Base-by-base conservation (phyloP, 2,329 filamentous ascomycete species). In the Cordyceps sp. region DNA sequence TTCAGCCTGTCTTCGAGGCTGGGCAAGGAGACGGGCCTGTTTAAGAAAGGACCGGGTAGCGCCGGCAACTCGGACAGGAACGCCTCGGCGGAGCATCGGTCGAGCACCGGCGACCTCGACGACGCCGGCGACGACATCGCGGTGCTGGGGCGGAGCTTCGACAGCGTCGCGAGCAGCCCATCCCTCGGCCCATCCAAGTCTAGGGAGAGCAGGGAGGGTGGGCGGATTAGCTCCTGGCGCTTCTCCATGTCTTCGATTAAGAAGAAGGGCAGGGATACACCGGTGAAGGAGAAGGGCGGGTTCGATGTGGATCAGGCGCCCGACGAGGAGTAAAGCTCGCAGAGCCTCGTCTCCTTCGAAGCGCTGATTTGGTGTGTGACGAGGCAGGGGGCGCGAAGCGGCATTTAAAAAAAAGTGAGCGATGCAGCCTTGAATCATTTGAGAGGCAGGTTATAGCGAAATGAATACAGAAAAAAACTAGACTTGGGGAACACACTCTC, bases 201-300 rank as follows among this genome's bases (percentile, higher is more conserved):
- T 18, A 60, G 52, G 37, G 56, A 61, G 27, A 50, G 49, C 5
- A 63, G 59, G 40, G 63, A 64, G 31, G 53, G 62, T 32, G 61
- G 68, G 7, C 24, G 35, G 43, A 62, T 66, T 36, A 59, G 57
- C 10, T 56, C 56, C 26, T 69, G 66, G 61, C 60, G 66, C 41
- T 70, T 70, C 46, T 62, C 66, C 27, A 69, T 69, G 46, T 70
- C 70, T 45, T 62, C 66, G 22, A 69, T 69, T 44, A 72, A 69
- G 53, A 73, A 72, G 56, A 71, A 68, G 49, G 64, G 60, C 39
- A 68, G 62, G 41, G 65, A 69, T 28, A 36, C 42, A n/a, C 33
- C 40, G 8, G 29, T 36, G n/a, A 56, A 45, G 41, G 54, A 57
- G 35, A 69, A 65, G 53, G 66, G 70, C 42, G 68, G 64, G 40